A percentile compares a stretch with the other conserved stretches of the same genome.
Conservation (phyloP, 768 basidiomycete species). For the Tremella fuciformis region DNA sequence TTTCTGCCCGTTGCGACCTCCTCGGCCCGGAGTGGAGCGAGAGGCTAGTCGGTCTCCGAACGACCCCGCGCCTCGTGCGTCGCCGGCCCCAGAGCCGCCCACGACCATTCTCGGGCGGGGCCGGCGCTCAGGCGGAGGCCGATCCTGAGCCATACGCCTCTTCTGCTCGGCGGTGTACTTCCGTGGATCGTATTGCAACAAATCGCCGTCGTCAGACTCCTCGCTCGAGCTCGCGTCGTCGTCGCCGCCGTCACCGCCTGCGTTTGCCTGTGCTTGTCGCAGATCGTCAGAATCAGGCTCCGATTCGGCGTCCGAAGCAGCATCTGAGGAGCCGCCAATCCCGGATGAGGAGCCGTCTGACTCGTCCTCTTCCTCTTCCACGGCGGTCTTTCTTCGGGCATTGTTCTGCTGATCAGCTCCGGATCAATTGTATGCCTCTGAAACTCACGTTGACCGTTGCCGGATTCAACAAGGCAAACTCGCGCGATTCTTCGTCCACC, state of each 20-base stretch:
- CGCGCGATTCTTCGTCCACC: constrained; percentile 81
- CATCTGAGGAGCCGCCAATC: constrained; percentile 27
- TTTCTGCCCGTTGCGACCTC: constrained; percentile 2
- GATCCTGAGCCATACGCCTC: constrained; percentile 5
- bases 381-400: constrained; percentile 65
- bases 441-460: constrained; percentile 62
- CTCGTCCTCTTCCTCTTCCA: constrained; percentile 85
- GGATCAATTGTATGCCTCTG: background rate
- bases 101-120: constrained; percentile 18
- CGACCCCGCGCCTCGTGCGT: constrained; percentile 20
- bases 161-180: constrained; percentile 26
- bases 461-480: constrained; percentile 90
- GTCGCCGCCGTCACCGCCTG: constrained; percentile 17
- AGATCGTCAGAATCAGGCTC: no score
- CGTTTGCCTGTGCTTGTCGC: background rate
- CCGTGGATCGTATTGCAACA: constrained; percentile 46
- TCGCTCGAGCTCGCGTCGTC: constrained; percentile 13
- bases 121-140: background rate
- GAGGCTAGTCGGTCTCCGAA: constrained; percentile 5
- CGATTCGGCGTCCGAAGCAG: background rate
- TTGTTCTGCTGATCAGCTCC: constrained; percentile 8
- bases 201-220: constrained; percentile 19
- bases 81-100: background rate
- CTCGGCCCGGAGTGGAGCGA: constrained; percentile 2
- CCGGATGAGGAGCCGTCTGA: constrained; percentile 60